These are phyloP conservation scores for Eruca vesicaria DNA, from an alignment of 441 rosid species.

Conservation along the genomic window DNA sequence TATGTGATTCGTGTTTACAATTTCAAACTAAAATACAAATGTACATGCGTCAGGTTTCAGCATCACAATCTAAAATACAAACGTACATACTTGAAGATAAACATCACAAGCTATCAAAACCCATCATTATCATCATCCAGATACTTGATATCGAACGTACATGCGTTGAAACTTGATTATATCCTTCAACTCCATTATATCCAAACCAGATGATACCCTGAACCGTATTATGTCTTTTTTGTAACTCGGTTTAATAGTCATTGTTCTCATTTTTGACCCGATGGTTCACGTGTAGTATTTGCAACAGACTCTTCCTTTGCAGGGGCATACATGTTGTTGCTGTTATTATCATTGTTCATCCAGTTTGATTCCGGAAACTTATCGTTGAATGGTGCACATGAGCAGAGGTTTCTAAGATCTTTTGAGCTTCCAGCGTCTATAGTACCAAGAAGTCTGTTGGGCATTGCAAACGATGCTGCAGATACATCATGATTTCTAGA, in stretches of 20 bases:
- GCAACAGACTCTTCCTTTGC: slow-evolving; percentile 32
- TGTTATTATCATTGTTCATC: slow-evolving; percentile 37
- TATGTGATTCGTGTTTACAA: background rate
- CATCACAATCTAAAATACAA: no score
- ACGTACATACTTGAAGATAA: slow-evolving; percentile 69
- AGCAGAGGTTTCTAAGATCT: no score
- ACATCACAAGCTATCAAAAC: slow-evolving; percentile 84
- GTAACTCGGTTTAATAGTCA: slow-evolving; percentile 74
- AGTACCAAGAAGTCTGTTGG: slow-evolving; percentile 24
- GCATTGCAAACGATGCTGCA: slow-evolving; percentile 22
- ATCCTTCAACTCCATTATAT: slow-evolving; percentile 60
- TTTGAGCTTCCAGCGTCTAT: slow-evolving; percentile 73
- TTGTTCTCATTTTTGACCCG: slow-evolving; percentile 41
- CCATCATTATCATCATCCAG: slow-evolving; percentile 89
- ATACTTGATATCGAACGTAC: slow-evolving; percentile 75
- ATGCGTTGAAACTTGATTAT: slow-evolving; percentile 81
- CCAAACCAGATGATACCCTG: slow-evolving; percentile 47
- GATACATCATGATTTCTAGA: slow-evolving; percentile 35
- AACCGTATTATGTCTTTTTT: slow-evolving; percentile 83
- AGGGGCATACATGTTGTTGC: slow-evolving; percentile 30
- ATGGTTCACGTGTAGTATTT: slow-evolving; percentile 21
- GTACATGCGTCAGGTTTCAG: no score
- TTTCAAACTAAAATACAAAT: background rate
- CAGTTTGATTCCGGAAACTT: slow-evolving; percentile 52
- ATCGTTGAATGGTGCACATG: slow-evolving; percentile 38